Evolutionary conservation across 2,329 filamentous ascomycete species (phyloP).

Genomic region (Tolypocladium amazonense): DNA sequence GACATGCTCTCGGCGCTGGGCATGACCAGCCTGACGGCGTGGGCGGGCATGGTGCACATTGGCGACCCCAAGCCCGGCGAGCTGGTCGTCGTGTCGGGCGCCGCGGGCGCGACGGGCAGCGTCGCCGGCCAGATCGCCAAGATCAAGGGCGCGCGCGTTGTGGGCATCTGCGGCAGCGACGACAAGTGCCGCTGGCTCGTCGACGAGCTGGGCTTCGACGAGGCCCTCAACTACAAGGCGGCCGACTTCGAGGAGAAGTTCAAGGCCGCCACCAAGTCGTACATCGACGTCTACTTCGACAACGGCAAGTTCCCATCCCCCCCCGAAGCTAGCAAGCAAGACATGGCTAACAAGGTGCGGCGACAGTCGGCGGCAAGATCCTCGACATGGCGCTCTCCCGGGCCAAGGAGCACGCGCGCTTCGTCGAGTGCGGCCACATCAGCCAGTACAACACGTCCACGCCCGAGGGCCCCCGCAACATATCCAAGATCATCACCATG

Average conservation of each 20-base stretch:
- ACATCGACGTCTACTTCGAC: conserved; percentile 63
- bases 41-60: conserved; percentile 62
- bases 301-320: conserved; percentile 30
- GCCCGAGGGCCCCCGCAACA: conserved; percentile 45
- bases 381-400: conserved; percentile 53
- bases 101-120: conserved; percentile 68
- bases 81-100: conserved; percentile 67
- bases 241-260: conserved; percentile 49
- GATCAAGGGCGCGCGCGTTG: conserved; percentile 50
- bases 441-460: conserved; percentile 54
- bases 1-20: conserved; percentile 55
- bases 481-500: conserved; percentile 40
- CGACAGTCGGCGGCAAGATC: conserved; percentile 55
- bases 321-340: background rate
- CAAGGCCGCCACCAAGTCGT: conserved; percentile 43
- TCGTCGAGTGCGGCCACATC: conserved; percentile 64
- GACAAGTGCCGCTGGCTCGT: conserved; percentile 59
- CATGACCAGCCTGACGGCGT: conserved; percentile 63
- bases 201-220: conserved; percentile 55
- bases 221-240: conserved; percentile 60
- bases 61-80: conserved; percentile 59
- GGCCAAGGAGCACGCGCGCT: conserved; percentile 52
- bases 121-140: conserved; percentile 72
- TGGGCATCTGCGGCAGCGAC: conserved; percentile 55
- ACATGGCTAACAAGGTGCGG: background rate